Percentiles rank a stretch among this genome's conserved stretches.
These are phyloP conservation scores for Boletus subcaerulescens DNA, from an alignment of 768 basidiomycete genomes.

Conservation along the genomic window DNA sequence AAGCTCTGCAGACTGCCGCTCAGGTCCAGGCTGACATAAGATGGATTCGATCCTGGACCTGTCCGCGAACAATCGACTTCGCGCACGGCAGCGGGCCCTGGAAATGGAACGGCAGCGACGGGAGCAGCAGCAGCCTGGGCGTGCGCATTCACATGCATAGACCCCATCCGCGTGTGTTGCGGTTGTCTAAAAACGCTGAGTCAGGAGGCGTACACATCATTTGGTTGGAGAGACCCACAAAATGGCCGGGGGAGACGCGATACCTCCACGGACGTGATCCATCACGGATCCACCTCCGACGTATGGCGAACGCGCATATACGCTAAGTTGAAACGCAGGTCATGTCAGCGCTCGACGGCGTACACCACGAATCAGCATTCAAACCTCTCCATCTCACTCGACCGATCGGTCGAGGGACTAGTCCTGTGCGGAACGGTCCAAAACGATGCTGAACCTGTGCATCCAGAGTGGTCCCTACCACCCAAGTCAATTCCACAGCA, in stretches of 20 bases:
- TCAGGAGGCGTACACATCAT: not conserved
- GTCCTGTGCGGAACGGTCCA: not conserved
- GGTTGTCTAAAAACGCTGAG: constrained; percentile 6
- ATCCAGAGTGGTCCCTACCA: constrained; percentile 4
- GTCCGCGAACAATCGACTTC: not conserved
- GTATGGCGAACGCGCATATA: not conserved
- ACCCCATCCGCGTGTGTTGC: not conserved
- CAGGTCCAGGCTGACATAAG: not conserved
- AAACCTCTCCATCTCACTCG: constrained; percentile 5
- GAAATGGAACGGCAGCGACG: not conserved
- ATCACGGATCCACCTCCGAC: not conserved
- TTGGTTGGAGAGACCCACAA: not conserved
- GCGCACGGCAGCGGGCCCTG: not conserved
- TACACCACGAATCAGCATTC: not conserved
- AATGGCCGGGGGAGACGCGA: not conserved
- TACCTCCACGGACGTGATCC: not conserved
- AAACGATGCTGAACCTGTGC: not conserved
- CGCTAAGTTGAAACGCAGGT: not conserved
- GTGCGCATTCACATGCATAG: not conserved
- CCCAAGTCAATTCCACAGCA: not conserved
- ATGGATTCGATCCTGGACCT: not conserved
- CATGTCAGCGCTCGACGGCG: not conserved
- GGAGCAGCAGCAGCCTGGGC: not conserved
- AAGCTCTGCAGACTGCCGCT: not conserved
- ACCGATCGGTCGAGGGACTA: not conserved